Base-by-base conservation (phyloP, 2,329 filamentous ascomycete species). In the Neurospora sp. region DNA sequence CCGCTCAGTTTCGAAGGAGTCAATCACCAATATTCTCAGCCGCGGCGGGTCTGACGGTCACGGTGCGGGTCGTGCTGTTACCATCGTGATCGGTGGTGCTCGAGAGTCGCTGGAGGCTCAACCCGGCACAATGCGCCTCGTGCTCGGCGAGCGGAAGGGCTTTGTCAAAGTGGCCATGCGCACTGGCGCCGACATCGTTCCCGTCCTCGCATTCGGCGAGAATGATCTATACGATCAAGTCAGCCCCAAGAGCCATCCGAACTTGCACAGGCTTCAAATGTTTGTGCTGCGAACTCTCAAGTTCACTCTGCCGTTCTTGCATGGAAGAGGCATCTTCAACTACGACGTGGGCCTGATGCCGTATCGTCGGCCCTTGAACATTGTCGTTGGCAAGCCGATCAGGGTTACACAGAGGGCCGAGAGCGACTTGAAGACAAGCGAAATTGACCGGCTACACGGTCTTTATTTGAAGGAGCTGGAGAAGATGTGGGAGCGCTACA, bases 291-390 rank as follows among this genome's bases (percentile, higher is more conserved):
- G 91, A 75, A 83, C 91, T 6, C 89, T 96, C 84, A 96, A 96
- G 68, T 99, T 97, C 76, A 98, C 96, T 0, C 85, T 98, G 11
- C 94, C 96, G 0, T 86, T 97, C 38, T 91, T 97, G 76, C 93
- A 97, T 79, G 95, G 94, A 2, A 84, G 94, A 36, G 95, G 95
- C 13, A 90, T 98, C 52, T 97, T 98, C 82, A 99, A 99, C 80
- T 98, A 99, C 78, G 96, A 99, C 79, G 93, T 97, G 15, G 96
- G 96, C 4, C 83, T 98, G 76, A 93, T 98, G 92, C 96, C 96
- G 0, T 98, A 97, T 79, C 89, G 96, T 13, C 85, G 90, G 68
- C 90, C 93, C 11, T 83, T 99, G 71, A 96, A 98, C 77, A 88
- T 97, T 67, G 94, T 99, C 13, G 92, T 97, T 15, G 95, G 95